phyloP scores from a whole-genome alignment of 1,284 basidiomycete genomes.

The Kalmanozyma brasiliensis region DNA sequence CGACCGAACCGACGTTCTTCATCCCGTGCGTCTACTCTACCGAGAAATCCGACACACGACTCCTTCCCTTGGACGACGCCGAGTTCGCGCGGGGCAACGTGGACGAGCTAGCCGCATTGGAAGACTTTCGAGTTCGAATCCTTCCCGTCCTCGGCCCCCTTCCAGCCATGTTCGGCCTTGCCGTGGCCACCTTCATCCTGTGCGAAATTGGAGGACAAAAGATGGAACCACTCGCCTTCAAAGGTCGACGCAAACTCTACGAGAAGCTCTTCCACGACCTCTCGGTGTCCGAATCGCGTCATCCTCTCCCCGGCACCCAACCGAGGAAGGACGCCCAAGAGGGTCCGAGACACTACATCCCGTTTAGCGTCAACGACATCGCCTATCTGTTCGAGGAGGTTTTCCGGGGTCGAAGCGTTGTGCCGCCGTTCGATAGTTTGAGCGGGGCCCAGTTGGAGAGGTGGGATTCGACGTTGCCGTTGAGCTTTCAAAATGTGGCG shows the following conservation, averaged over 20 bases:
- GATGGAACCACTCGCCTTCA: constrained; percentile 62
- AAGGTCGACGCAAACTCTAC: constrained; percentile 59
- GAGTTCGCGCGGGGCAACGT: constrained; percentile 91
- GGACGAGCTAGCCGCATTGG: constrained; percentile 88
- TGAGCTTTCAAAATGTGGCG: constrained; percentile 63
- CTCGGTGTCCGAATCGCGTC: constrained; percentile 34
- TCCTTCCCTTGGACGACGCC: constrained; percentile 89
- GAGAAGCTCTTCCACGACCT: constrained; percentile 56
- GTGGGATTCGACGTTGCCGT: constrained; percentile 62
- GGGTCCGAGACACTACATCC: constrained; percentile 43
- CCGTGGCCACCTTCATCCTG: constrained; percentile 63
- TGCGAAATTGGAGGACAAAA: constrained; percentile 62
- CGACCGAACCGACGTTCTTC: constrained; percentile 39
- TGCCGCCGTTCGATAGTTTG: constrained; percentile 59
- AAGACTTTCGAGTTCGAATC: constrained; percentile 92
- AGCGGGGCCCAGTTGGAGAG: constrained; percentile 50
- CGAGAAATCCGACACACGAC: constrained; percentile 82
- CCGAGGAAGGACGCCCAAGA: background rate
- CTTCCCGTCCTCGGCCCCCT: constrained; percentile 80
- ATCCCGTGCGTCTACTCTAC: constrained; percentile 83
- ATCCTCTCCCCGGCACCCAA: constrained; percentile 25
- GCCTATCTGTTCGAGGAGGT: constrained; percentile 64
- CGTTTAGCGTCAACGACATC: constrained; percentile 63
- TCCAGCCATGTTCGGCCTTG: constrained; percentile 67
- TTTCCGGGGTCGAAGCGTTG: constrained; percentile 58